Evolutionary conservation across 768 basidiomycete species (phyloP).

Genomic region (Mycena rosella): DNA sequence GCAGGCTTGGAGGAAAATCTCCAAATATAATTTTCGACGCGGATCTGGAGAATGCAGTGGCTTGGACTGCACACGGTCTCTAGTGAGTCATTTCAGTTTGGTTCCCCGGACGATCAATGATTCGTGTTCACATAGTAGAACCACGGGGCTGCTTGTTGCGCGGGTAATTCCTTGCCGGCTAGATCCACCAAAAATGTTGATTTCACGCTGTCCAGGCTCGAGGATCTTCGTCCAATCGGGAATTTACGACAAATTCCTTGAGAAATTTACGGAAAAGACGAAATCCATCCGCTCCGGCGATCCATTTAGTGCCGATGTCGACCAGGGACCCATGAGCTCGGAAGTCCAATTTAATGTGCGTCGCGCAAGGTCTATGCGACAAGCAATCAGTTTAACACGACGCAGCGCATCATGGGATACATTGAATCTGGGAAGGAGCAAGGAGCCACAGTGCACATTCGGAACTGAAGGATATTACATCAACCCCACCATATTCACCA

Average conservation of each 20-base stretch:
- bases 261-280: conserved; percentile 52
- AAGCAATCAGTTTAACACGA: not conserved
- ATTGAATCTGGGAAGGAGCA: conserved; percentile 70
- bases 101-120: not conserved
- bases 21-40: conserved; percentile 74
- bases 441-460: conserved; percentile 69
- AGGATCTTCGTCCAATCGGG: conserved; percentile 68
- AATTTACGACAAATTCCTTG: conserved; percentile 70
- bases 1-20: conserved; percentile 73
- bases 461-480: conserved; percentile 72
- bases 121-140: conserved; percentile 31
- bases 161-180: conserved; percentile 39
- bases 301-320: conserved; percentile 56
- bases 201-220: conserved; percentile 66
- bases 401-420: conserved; percentile 70
- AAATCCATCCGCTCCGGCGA: conserved; percentile 56
- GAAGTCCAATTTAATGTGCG: conserved; percentile 61
- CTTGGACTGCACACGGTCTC: conserved; percentile 71
- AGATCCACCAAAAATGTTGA: conserved; percentile 41
- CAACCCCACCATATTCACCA: conserved; percentile 73
- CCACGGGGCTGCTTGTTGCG: conserved; percentile 27
- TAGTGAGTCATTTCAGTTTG: conserved; percentile 56
- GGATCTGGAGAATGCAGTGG: conserved; percentile 68
- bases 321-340: conserved; percentile 64
- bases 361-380: not conserved